Base-by-base conservation (phyloP, 2,329 filamentous ascomycete genomes). In the Calonectria honghensis region DNA sequence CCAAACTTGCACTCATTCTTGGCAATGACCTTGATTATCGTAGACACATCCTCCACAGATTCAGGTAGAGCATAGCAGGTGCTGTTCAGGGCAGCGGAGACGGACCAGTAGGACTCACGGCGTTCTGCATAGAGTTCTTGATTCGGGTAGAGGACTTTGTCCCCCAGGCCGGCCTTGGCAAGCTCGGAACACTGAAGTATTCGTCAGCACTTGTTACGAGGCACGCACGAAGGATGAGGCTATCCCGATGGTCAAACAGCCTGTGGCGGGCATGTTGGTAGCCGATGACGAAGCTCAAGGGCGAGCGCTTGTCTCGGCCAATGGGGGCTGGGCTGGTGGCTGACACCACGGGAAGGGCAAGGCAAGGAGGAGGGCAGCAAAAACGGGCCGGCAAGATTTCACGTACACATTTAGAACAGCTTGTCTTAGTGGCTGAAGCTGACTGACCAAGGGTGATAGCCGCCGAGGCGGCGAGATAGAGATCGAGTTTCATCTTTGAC, bases 41-140 rank as follows among this genome's bases (percentile, higher is more conserved):
- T 75, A 6, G 86, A 83, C 9, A 87, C 85, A 72, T 88, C 85
- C 7, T 83, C 73, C 7, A 83, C 76, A 1, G 81, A 80, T 35
- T 77, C 73, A 3, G 85, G 85, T 65, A 84, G 75, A 10, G 81
- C 83, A 76, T 86, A 83, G 54, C 85, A 86, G 80, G 83, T 84
- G 7, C 85, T 82, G 5, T 79, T 68, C 32, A 86, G 74, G 10
- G 83, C 83, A 2, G 85, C 85, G 41, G 83, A 84, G 45, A 77
- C 73, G 6, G 85, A 85, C 82, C 83, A 86, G 79, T 86, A 86
- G 0, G 83, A 81, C 31, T 79, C 76, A 66, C 85, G 79, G 9
- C 84, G 82, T 11, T 79, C 79, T 35, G 75, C 66, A 63, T 84
- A 85, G 20, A 77, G 77, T 24, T 70, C 69, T 4, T 79, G 80